Evolutionary conservation across 768 basidiomycete genomes (phyloP), one percentile per base, ranked within the genome.

Genomic region (Daedaleopsis sinensis): DNA sequence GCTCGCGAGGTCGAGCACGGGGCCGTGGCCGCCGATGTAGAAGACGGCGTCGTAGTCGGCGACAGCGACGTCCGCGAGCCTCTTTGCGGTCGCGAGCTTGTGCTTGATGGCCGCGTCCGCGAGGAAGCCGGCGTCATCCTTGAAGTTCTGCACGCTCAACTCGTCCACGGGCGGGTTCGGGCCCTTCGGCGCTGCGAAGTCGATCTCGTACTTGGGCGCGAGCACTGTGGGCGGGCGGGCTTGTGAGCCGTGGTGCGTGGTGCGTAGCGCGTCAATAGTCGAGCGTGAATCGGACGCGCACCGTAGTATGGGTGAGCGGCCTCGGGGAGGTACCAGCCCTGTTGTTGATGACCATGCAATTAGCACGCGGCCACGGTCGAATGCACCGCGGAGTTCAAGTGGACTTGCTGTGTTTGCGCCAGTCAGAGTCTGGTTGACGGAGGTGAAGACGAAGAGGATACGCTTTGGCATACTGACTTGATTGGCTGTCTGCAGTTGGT

Each of bases 241-340:
- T n/a, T n/a, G n/a, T n/a, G n/a, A n/a, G n/a, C n/a, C n/a, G n/a
- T n/a, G 7, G 53, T 18, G 24, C 21, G 54, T 52, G 46, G 44
- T 38, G 18, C 36, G 32, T 3, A 12, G 18, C 4, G 23, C 19
- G 16, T 16, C 4, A 8, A 38, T 1, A 36, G 43, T 1, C 12
- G n/a, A 23, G 4, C 44, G 36, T 32, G 27, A 32, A 12, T n/a
- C 19, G 16, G 21, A 15, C 8, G 3, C 69, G n/a, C 48, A 70
- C 71, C 63, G 48, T 73, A 72, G 66, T 75, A 76, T 1, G 74
- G 72, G 53, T 75, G 70, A 12, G 73, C 72, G 16, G 72, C 74
- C 52, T 94, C 91, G 5, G 90, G 88, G 32, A 91, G 80, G 73
- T 85, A 93, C 86, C 86, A 91, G 21, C 90, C 90, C 87, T 88